These are phyloP conservation scores for Lactifluus hygrophoroides DNA, from an alignment of 768 basidiomycete genomes.

Conservation along the genomic window DNA sequence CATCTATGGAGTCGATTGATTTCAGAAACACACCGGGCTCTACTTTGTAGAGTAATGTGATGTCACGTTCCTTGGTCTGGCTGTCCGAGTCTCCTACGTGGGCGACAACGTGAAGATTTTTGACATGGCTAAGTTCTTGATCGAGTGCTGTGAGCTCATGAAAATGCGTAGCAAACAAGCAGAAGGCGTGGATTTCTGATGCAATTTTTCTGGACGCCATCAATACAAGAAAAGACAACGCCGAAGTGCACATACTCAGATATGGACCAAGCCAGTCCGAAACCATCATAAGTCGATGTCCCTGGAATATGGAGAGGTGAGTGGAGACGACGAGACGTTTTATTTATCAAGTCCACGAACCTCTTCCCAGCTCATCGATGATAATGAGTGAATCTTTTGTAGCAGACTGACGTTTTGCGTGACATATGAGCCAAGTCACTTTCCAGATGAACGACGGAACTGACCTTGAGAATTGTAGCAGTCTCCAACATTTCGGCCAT, in stretches of 20 bases:
- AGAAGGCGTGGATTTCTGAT: constrained; percentile 85
- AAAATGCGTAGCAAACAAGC: constrained; percentile 96
- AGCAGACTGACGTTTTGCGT: constrained; percentile 55
- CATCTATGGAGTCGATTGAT: neutral
- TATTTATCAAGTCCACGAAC: constrained; percentile 29
- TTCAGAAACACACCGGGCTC: constrained; percentile 52
- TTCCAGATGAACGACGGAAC: constrained; percentile 21
- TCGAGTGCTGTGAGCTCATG: constrained; percentile 93
- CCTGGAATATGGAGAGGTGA: constrained; percentile 35
- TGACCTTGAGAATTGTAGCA: constrained; percentile 82
- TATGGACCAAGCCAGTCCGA: constrained; percentile 97
- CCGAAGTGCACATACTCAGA: constrained; percentile 60
- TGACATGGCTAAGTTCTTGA: constrained; percentile 78
- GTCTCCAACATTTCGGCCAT: constrained; percentile 99
- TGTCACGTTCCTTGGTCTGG: constrained; percentile 52
- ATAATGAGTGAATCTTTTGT: constrained; percentile 90
- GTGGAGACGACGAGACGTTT: neutral
- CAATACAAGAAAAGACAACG: neutral
- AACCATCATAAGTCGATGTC: constrained; percentile 95
- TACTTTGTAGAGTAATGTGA: constrained; percentile 69
- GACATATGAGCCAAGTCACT: neutral
- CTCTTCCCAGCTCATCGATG: constrained; percentile 94
- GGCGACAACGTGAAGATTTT: constrained; percentile 93
- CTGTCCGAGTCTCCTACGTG: constrained; percentile 58
- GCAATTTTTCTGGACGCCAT: constrained; percentile 68